Evolutionary conservation across 352 stramenopile species (phyloP).

Genomic region (Globisporangium parvum): DNA sequence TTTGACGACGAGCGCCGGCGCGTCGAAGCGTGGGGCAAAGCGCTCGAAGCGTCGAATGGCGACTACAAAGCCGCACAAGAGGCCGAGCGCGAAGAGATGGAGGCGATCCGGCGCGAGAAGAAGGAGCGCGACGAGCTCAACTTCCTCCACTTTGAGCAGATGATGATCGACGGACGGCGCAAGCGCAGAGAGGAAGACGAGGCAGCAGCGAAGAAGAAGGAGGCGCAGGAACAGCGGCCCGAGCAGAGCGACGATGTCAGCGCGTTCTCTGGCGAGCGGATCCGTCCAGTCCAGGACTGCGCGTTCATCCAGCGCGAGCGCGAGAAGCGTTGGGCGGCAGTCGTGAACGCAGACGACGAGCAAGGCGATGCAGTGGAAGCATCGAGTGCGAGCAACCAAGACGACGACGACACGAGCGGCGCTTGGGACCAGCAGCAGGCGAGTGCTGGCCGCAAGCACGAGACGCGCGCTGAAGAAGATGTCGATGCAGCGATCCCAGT

Average conservation of each 20-base stretch:
- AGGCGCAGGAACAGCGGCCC: slow-evolving; percentile 14
- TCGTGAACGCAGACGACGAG: slow-evolving; percentile 45
- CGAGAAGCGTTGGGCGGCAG: slow-evolving; percentile 55
- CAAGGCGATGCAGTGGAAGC: slow-evolving; percentile 1
- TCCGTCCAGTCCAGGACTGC: slow-evolving; percentile 55
- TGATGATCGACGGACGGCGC: slow-evolving; percentile 69
- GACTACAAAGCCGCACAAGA: slow-evolving; percentile 80
- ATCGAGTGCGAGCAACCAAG: background rate
- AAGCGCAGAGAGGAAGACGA: slow-evolving; percentile 55
- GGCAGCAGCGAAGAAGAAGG: slow-evolving; percentile 10
- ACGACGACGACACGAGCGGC: background rate
- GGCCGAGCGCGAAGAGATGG: slow-evolving; percentile 82
- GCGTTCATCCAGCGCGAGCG: slow-evolving; percentile 52
- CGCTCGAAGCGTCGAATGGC: slow-evolving; percentile 49
- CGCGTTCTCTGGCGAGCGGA: slow-evolving; percentile 66
- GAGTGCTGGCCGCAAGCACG: background rate
- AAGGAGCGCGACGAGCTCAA: slow-evolving; percentile 80
- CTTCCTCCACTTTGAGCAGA: slow-evolving; percentile 83
- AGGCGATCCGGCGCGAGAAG: slow-evolving; percentile 81
- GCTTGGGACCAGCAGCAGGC: background rate
- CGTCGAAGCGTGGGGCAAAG: slow-evolving; percentile 71
- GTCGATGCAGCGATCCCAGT: slow-evolving; percentile 29
- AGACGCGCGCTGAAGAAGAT: background rate
- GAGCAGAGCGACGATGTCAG: slow-evolving; percentile 35
- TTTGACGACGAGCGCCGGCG: slow-evolving; percentile 84